Base-by-base conservation (phyloP, 805 yeast species). In the Monosporozyma siamensis region DNA sequence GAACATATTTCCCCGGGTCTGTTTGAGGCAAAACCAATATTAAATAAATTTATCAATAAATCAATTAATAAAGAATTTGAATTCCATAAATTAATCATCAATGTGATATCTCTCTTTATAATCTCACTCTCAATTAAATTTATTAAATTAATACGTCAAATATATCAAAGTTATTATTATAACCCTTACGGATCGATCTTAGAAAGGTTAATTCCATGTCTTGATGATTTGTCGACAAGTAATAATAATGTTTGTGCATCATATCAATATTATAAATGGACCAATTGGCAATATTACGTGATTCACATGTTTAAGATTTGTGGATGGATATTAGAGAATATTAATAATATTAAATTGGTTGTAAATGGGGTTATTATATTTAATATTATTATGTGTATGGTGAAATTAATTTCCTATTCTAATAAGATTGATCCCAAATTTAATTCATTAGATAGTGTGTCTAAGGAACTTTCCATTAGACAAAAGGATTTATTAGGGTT, bases 61-160 rank as follows among this genome's bases (percentile, higher is more conserved):
- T 56, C 67, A 12, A 61, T 67, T 6, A 70, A 68, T 44, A 70
- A 68, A 47, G 74, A 70, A 48, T 52, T 60, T 7, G 67, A 66
- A 41, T 50, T 67, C 4, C 59, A 56, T 43, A 57, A 55, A 21
- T 54, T 66, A 7, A 48, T 68, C 4, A 49, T 56, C 2, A 70
- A 68, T 46, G 37, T 61, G 23, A 44, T 65, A 8, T 47, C 58
- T 1, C 45, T 67, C 21, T 52, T 65, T 23, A 39, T 59, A 6
- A 52, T 63, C 41, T 62, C 58, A 29, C 49, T 67, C 9, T 29
- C 54, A 6, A 27, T 44, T 14, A 55, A 56, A 43, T 53, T 54
- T 23, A 32, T 43, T 6, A 44, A 31, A 7, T 46, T 54, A 11
- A 18, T 18, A 11, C 18, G 18, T 32, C 35, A 32, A 18, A 18